Evolutionary conservation across 2,329 filamentous ascomycete species (phyloP).

Genomic region (Pseudophaeomoniella oleicola): DNA sequence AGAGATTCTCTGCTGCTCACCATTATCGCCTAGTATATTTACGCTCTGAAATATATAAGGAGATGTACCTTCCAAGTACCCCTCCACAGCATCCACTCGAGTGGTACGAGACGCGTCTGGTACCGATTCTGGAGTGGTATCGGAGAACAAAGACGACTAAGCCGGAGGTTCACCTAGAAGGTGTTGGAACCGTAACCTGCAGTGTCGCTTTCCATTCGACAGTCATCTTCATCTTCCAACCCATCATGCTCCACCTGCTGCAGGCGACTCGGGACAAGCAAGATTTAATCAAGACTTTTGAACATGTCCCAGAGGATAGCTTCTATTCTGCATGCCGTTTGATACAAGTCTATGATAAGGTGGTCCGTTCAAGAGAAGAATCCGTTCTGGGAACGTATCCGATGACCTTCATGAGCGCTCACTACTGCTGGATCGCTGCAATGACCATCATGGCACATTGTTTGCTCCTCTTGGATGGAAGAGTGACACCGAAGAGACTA

Average conservation of each 20-base stretch:
- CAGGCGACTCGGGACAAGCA: neutral
- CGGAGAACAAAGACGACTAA: conserved; percentile 1
- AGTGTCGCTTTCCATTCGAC: conserved; percentile 12
- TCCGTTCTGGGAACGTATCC: conserved; percentile 10
- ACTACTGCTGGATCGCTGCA: conserved; percentile 13
- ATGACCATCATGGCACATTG: conserved; percentile 12
- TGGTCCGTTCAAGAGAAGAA: conserved; percentile 11
- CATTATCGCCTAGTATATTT: conserved; percentile 16
- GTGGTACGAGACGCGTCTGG: conserved; percentile 8
- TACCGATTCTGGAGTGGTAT: conserved; percentile 2
- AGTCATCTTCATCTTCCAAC: conserved; percentile 13
- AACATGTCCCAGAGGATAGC: conserved; percentile 7
- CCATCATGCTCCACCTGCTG: conserved; percentile 6
- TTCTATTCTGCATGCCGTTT: conserved; percentile 10
- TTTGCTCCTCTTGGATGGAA: conserved; percentile 9
- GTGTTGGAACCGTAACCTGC: conserved; percentile 11
- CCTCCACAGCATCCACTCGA: conserved; percentile 2
- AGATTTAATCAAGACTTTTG: neutral
- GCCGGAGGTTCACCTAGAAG: conserved; percentile 6
- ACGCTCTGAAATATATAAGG: conserved; percentile 14
- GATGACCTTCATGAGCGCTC: conserved; percentile 14
- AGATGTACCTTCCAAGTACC: conserved; percentile 6
- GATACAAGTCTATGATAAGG: conserved; percentile 11
- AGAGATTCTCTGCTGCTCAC: conserved; percentile 10
- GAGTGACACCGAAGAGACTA: neutral